Base-by-base conservation (phyloP, 106 monocot genomes). In the Hemerocallis citrina region DNA sequence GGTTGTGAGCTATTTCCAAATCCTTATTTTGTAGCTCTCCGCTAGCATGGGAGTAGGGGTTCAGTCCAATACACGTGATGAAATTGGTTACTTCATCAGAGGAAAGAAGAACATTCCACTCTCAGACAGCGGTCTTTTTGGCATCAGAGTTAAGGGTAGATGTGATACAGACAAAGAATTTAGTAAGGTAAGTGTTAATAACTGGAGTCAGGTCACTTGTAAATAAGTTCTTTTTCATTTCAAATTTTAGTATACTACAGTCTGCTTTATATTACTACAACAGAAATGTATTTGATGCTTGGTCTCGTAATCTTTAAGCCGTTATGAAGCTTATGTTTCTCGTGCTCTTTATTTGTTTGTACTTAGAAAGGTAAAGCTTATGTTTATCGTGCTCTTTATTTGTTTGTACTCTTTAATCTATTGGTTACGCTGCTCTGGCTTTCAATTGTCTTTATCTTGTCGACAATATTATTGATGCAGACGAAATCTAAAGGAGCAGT, bases 101-200 rank as follows among this genome's bases (percentile, higher is more conserved):
- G 94, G 59, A 42, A 94, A 89, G 78, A 86, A 89, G 59, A 67
- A 73, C 62, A 72, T 93, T 59, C 64, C 62, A 40, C 34, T 94
- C 46, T 65, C 79, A 52, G 68, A 70, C 1, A 66, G 66, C 67
- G 83, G 80, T 29, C 23, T 65, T 9, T 11, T 89, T 1, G 72
- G 71, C 7, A 38, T 94, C 30, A 83, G 86, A 31, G 19, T 94
- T n/a, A 94, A 94, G 68, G 89, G 83, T 7, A 80, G 73, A 61
- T 86, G 70, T 41, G 68, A 83, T 40, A 44, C 77, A 25, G 85
- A 89, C 72, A 82, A 78, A 52, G 75, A 89, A 48, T 83, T 85
- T 54, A 77, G 22, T 7, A 51, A 79, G 82, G 93, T 93, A 31
- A 60, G 72, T 32, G 39, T 38, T 39, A 23, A 12, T 59, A 7